Evolutionary conservation across 495 filamentous ascomycete genomes (phyloP), one percentile per base, ranked within the genome.

Genomic region (Aspergillus affinis): DNA sequence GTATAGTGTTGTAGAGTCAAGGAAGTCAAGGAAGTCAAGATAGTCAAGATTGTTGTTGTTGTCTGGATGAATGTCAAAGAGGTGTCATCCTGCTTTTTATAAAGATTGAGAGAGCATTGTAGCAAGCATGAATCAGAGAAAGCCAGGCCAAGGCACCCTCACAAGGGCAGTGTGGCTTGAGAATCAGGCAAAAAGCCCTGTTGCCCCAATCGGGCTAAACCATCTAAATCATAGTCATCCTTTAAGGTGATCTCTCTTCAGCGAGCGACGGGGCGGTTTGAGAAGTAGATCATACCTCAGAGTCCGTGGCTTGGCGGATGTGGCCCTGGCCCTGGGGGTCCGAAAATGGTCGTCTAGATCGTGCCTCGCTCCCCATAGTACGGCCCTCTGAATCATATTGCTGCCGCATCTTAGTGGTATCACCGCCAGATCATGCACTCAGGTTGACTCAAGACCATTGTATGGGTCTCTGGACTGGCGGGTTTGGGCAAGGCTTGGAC

Each of bases 151-250:
- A 54, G 52, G 52, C 52, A 54, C 19, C 45, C n/a, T 54, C 21
- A 8, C 27, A n/a, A 32, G 32, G 8, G 51, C 7, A 54, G 30
- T 21, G 52, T 54, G 52, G 52, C 52, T 54, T 54, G 19, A 44
- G 23, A 21, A 26, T n/a, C 3, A 45, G 12, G n/a, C 32, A 45
- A 21, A 18, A 54, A 45, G 52, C 52, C 36, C 32, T 30, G 45
- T 23, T 45, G 36, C n/a, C 44, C 54, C 52, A 23, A 51, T n/a
- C 57, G 61, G 61, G 64, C 60, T 61, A 64, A 59, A 63, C 41
- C 49, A 45, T 49, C 32, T 48, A 53, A 61, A 61, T 59, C 62
- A 50, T 61, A 52, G 44, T 53, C 56, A 60, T 58, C 54, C 9
- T 17, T 17, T 13, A 27, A 45, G 32, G 17, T 21, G 27, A 54